These are phyloP conservation scores for Davidsoniella neocaledoniae DNA, from an alignment of 2,329 filamentous ascomycete genomes.

Conservation along the genomic window DNA sequence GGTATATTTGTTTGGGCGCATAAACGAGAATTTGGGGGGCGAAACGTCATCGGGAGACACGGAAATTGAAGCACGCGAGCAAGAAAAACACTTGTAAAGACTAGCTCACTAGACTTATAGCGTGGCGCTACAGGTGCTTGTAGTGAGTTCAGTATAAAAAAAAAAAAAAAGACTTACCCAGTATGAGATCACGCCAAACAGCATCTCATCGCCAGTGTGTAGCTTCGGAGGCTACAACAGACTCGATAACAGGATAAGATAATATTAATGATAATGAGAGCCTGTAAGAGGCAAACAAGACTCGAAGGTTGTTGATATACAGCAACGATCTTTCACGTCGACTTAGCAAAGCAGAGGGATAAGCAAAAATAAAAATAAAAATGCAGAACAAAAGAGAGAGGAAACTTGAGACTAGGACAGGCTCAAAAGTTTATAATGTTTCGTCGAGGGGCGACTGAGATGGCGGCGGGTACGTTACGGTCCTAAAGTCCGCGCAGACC, in stretches of 20 bases:
- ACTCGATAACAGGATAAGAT: background rate
- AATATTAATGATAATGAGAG: background rate
- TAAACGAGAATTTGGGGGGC: too few relatives aligned
- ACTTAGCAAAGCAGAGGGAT: background rate
- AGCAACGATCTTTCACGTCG: background rate
- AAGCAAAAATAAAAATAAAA: background rate
- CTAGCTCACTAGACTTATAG: background rate
- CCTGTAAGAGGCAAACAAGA: background rate
- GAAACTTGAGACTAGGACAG: background rate
- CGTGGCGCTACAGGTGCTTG: too few relatives aligned
- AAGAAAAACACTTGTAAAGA: too few relatives aligned
- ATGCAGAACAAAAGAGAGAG: background rate
- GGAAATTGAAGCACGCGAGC: too few relatives aligned
- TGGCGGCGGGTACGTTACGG: background rate
- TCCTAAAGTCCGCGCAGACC: background rate
- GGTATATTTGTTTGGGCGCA: too few relatives aligned
- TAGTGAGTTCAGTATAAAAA: background rate
- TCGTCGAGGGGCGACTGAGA: background rate
- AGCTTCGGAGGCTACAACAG: background rate
- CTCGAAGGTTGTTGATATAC: background rate
- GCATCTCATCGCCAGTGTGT: constrained; percentile 2
- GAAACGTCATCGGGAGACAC: too few relatives aligned
- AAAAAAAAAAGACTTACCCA: constrained; percentile 8
- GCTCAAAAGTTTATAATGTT: too few relatives aligned
- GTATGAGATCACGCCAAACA: constrained; percentile 11